Percentiles rank a stretch among this genome's conserved stretches.
These are phyloP conservation scores for Pinus tabuliformis DNA, from an alignment of 75 land plant genomes.

Conservation along the genomic window DNA sequence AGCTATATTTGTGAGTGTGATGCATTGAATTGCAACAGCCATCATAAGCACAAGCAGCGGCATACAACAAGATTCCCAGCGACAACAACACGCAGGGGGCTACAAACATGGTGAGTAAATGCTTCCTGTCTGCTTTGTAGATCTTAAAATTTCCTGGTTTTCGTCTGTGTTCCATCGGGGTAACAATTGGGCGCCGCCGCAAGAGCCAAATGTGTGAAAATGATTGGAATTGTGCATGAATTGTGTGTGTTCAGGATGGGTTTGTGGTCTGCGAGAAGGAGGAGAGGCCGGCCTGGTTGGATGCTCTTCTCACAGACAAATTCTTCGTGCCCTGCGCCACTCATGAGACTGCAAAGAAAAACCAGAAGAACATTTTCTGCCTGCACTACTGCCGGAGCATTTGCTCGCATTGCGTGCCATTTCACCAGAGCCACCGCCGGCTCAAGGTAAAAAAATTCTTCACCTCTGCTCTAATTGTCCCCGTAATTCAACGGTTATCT, in stretches of 20 bases:
- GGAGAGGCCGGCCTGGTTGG: slow-evolving; percentile 44
- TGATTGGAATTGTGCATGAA: neutral
- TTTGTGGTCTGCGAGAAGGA: neutral
- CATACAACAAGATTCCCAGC: neutral
- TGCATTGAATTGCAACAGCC: neutral
- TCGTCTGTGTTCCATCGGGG: neutral
- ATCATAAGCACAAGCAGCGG: neutral
- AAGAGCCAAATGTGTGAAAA: neutral
- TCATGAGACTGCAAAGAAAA: slow-evolving; percentile 58
- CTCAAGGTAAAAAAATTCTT: slow-evolving; percentile 32
- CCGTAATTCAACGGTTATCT: neutral
- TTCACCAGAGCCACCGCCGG: slow-evolving; percentile 57
- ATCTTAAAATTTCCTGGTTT: neutral
- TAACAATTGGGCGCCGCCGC: neutral
- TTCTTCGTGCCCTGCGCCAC: slow-evolving; percentile 53
- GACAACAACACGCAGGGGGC: neutral
- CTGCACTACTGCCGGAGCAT: slow-evolving; percentile 63
- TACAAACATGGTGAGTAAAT: neutral
- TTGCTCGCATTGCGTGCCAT: slow-evolving; percentile 48
- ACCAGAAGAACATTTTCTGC: slow-evolving; percentile 75
- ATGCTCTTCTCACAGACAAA: slow-evolving; percentile 45
- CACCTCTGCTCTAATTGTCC: neutral
- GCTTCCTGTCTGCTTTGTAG: neutral
- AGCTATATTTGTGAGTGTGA: neutral
- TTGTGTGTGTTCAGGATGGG: neutral